Conservation (phyloP, 2,329 filamentous ascomycete species). For the Pseudocercospora macadamiae region DNA sequence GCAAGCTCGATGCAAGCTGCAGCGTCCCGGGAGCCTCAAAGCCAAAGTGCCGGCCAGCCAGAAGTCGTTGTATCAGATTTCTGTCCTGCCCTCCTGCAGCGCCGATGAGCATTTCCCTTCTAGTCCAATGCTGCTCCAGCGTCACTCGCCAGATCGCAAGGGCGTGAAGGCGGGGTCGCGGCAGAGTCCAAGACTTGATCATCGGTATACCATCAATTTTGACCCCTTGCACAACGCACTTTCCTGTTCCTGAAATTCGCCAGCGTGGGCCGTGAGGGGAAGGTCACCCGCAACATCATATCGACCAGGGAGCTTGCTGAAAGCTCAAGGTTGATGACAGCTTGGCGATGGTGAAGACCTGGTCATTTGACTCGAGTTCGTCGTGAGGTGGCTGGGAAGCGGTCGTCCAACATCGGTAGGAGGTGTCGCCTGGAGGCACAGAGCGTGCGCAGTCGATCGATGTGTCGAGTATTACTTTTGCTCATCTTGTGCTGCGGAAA, state of each 20-base stretch:
- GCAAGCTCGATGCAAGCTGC: constrained; percentile 7
- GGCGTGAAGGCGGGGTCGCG: neutral
- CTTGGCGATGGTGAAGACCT: constrained; percentile 1
- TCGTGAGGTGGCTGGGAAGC: constrained; percentile 1
- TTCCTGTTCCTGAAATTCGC: neutral
- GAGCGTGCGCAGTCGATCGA: neutral
- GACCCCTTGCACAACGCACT: neutral
- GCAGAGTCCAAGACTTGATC: neutral
- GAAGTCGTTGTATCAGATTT: neutral
- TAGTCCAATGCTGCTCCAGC: no score
- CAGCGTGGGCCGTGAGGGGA: neutral
- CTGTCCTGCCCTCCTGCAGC: neutral
- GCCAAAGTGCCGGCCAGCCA: neutral
- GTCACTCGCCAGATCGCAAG: neutral
- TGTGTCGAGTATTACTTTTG: neutral
- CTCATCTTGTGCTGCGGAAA: no score
- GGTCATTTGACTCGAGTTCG: neutral
- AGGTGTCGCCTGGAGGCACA: neutral
- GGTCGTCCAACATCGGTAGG: neutral
- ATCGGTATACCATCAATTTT: neutral
- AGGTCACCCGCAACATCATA: neutral
- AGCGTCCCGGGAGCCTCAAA: no score
- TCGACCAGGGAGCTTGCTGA: neutral
- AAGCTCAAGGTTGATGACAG: neutral
- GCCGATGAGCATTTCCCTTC: neutral